Percentiles rank a stretch among this genome's conserved stretches.
phyloP scores from a whole-genome alignment of 2,329 filamentous ascomycete species.

The Macrophomina tecta region DNA sequence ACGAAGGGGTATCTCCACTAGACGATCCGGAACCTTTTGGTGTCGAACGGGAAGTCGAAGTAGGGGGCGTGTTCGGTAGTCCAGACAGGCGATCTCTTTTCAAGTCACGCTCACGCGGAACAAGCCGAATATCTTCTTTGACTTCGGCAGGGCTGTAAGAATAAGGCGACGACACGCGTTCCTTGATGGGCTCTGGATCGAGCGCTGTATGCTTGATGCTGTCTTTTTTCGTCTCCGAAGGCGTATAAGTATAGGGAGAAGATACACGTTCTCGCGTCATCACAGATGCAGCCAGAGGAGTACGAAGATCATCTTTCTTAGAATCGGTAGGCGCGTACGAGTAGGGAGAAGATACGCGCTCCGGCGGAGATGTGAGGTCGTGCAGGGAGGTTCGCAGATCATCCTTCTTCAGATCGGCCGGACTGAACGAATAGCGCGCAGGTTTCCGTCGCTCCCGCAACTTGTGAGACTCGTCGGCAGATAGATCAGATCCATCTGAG shows the following conservation, averaged over 20 bases:
- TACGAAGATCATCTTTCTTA: conserved; percentile 42
- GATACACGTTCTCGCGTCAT: background rate
- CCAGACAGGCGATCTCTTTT: conserved; percentile 10
- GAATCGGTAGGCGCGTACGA: conserved; percentile 37
- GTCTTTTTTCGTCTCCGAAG: conserved; percentile 11
- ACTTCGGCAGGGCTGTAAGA: conserved; percentile 16
- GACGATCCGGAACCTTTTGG: conserved; percentile 4
- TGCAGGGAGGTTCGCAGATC: conserved; percentile 40
- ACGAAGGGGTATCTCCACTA: conserved; percentile 12
- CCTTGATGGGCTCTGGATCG: conserved; percentile 8
- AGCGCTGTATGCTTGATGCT: background rate
- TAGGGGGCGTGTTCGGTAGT: conserved; percentile 10
- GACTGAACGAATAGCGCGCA: conserved; percentile 47
- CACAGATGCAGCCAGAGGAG: conserved; percentile 34
- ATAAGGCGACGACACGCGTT: conserved; percentile 19
- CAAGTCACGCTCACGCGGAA: conserved; percentile 17
- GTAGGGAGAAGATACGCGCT: conserved; percentile 16
- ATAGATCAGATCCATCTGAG: conserved; percentile 42
- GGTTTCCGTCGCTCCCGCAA: conserved; percentile 42
- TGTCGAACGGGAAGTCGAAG: conserved; percentile 5
- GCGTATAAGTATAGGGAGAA: conserved; percentile 16
- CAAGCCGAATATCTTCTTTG: conserved; percentile 1
- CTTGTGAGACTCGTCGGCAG: conserved; percentile 37
- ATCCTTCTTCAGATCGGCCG: conserved; percentile 42
- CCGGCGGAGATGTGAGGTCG: conserved; percentile 26